Conservation (phyloP, 2,329 filamentous ascomycete genomes). For the Periconia macrospinosa region DNA sequence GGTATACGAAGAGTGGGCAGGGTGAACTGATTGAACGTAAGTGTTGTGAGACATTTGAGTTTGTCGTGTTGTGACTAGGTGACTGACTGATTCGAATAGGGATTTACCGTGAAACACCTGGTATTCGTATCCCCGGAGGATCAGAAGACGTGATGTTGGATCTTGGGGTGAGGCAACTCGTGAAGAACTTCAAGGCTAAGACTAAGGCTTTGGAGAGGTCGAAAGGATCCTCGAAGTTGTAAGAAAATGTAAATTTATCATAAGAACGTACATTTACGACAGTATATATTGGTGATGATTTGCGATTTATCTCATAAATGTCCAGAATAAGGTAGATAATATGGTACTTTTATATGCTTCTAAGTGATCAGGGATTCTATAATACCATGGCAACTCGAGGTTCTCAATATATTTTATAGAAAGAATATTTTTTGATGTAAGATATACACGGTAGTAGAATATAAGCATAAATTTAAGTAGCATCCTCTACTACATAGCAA, state of each 20-base stretch:
- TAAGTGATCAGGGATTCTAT: too few species aligned
- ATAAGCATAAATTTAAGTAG: too few species aligned
- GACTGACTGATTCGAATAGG: conserved; percentile 41
- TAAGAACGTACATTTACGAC: too few species aligned
- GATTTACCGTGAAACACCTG: conserved; percentile 66
- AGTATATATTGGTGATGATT: too few species aligned
- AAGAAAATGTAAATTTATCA: conserved; percentile 9
- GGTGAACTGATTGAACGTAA: conserved; percentile 71
- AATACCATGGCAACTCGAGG: too few species aligned
- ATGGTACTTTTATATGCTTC: too few species aligned
- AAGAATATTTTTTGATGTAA: too few species aligned
- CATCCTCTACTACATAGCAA: too few species aligned
- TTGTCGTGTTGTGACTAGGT: not conserved
- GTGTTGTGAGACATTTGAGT: conserved; percentile 30
- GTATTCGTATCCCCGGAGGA: conserved; percentile 64
- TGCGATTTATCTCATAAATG: too few species aligned
- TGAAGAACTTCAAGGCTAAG: conserved; percentile 68
- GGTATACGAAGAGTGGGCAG: conserved; percentile 69
- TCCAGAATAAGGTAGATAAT: too few species aligned
- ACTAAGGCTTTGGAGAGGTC: conserved; percentile 55
- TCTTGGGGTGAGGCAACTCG: conserved; percentile 68
- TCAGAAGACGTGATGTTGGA: conserved; percentile 75
- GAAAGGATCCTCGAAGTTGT: conserved; percentile 49
- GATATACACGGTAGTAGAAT: too few species aligned
- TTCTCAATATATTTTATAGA: too few species aligned